Evolutionary conservation across 305 asterid genomes (phyloP).

Genomic region (Vinca major): DNA sequence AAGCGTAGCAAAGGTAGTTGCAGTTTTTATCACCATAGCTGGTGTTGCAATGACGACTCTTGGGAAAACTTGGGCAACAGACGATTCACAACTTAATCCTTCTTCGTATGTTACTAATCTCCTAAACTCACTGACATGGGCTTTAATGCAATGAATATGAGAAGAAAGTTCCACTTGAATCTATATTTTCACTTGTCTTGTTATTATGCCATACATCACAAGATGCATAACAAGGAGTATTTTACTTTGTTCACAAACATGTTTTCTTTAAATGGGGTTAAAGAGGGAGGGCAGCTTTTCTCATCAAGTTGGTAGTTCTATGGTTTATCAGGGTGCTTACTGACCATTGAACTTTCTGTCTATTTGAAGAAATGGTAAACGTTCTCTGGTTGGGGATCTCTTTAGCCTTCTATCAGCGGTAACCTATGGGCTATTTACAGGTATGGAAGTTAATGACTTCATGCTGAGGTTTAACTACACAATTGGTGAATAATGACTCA

Average conservation of each 20-base stretch:
- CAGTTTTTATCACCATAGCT: constrained; percentile 87
- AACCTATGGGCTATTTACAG: constrained; percentile 83
- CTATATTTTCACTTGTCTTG: no score
- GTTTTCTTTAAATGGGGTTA: neutral
- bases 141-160: neutral
- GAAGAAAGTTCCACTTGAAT: neutral
- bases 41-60: constrained; percentile 93
- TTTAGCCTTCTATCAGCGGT: constrained; percentile 90
- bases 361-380: constrained; percentile 64
- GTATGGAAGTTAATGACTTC: constrained; percentile 29
- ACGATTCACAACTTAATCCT: constrained; percentile 46
- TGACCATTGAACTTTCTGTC: constrained; percentile 53
- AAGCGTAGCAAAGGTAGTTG: constrained; percentile 60
- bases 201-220: neutral
- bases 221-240: neutral
- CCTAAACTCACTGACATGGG: constrained; percentile 12
- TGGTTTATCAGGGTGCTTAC: constrained; percentile 44
- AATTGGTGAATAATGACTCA: constrained; percentile 9
- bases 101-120: constrained; percentile 48
- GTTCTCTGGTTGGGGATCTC: constrained; percentile 81
- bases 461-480: neutral
- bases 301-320: constrained; percentile 12
- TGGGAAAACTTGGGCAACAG: constrained; percentile 97
- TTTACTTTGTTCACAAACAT: neutral
- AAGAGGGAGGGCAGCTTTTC: neutral